Base-by-base conservation (phyloP, 1,284 basidiomycete genomes). In the Sanguinoderma infundibulare region DNA sequence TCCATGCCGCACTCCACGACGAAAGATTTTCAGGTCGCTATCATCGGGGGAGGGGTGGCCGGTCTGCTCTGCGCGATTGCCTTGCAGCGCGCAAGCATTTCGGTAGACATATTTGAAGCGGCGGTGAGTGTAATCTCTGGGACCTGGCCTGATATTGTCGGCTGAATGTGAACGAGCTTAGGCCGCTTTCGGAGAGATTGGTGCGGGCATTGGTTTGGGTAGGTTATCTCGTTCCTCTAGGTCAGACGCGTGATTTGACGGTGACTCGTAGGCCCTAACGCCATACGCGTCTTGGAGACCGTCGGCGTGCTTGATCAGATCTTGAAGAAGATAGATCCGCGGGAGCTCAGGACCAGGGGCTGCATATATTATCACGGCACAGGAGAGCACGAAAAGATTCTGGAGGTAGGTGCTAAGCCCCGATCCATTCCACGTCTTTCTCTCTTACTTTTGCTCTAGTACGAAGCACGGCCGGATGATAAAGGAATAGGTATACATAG, bases 31-130 rank as follows among this genome's bases (percentile, higher is more conserved):
- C 74, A 75, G 44, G 77, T 86, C 24, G 83, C 83, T 0, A 78
- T 86, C 32, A 74, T 86, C 3, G 84, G 84, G 32, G 83, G 83
- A 22, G 84, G 85, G 10, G 79, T 86, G 67, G 81, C 78, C 62
- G 83, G 84, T 8, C 69, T 85, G 20, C 75, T 78, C 1, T 81
- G 79, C 51, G 82, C 84, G 8, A 72, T 81, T 47, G 80, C 74
- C 30, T 73, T 87, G 35, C 61, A 68, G 14, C 76, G 72, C 46
- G 73, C 74, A 2, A 84, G 84, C 0, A 71, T 87, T 22, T 66
- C 75, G 22, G 80, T 82, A 15, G 73, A 81, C 24, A 62, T 87
- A 2, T 87, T 84, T 24, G 59, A 60, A 36, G 53, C 59, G 3
- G 59, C 59, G 47, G 59, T 60, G 9, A 35, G 46, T 42, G n/a